Evolutionary conservation across 1,284 basidiomycete genomes (phyloP), one percentile per base, ranked within the genome.

Genomic region (Papiliotrema flavescens): DNA sequence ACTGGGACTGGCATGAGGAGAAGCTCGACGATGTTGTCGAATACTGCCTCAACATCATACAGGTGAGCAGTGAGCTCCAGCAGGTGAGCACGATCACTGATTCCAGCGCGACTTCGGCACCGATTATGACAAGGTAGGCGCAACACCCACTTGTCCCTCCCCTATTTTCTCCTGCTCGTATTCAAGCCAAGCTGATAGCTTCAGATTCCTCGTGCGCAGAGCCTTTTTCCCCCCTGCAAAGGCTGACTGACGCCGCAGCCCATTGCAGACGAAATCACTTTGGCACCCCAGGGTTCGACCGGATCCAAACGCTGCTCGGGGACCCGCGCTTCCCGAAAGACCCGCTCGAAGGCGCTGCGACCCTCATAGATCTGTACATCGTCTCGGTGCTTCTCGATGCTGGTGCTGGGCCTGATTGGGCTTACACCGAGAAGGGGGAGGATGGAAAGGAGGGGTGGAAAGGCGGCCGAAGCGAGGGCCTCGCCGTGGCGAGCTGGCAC

Each of bases 341-440:
- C 3, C 82, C 65, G 3, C 54, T 82, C 49, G 89, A 91, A 67
- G 81, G 82, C 42, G 82, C 84, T 49, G 84, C 84, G 50, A 81
- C 90, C 1, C 80, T 92, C 20, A 81, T 97, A 64, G 94, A 98
- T 76, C 82, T 97, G 32, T 95, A 94, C 78, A 81, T 97, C 56
- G 90, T 95, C 19, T 91, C 90, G 5, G 94, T 97, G 5, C 80
- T 97, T 13, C 84, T 97, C 46, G 94, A 97, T 64, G 94, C 94
- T 0, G 94, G 93, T 0, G 94, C 93, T 0, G 94, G 94, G 0
- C 86, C 85, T 59, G 73, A 76, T 17, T 97, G 94, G 94, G 76
- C 75, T 15, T 97, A 89, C 73, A 80, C 78, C 13, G 92, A 95
- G 62, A 75, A 78, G 11, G 66, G 66, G 34, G 54, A 51, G 14